Conservation (phyloP, 306 rosid genomes). For the Quercus mongolica region DNA sequence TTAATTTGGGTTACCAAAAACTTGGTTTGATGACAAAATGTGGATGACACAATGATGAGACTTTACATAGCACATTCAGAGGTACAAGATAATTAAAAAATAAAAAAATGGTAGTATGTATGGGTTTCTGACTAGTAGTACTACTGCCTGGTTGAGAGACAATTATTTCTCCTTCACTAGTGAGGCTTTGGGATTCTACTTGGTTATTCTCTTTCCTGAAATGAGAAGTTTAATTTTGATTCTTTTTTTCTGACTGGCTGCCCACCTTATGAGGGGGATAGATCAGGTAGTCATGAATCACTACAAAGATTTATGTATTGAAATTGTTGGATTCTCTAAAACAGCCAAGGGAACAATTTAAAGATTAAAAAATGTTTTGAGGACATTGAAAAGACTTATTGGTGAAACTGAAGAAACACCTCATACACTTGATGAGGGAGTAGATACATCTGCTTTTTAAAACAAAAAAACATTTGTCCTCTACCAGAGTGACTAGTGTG, state of each 20-base stretch:
- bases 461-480: no score
- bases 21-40: conserved; percentile 1
- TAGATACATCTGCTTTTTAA: no score
- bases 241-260: neutral
- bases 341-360: no score
- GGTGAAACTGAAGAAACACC: no score
- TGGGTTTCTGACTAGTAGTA: neutral
- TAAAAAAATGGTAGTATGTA: neutral
- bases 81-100: neutral
- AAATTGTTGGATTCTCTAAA: no score
- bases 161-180: neutral
- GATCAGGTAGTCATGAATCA: neutral
- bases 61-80: neutral
- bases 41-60: neutral
- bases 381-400: no score
- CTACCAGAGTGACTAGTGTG: no score
- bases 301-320: no score
- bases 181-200: conserved; percentile 25
- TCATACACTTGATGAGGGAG: no score
- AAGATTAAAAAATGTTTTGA: no score
- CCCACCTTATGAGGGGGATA: conserved; percentile 21
- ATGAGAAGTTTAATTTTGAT: conserved; percentile 4
- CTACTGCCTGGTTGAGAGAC: conserved; percentile 8
- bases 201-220: conserved; percentile 6
- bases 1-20: conserved; percentile 4